A percentile compares a stretch with the other conserved stretches of the same genome.
Evolutionary conservation across 768 basidiomycete genomes (phyloP).

Genomic region (Hericium coralloides): DNA sequence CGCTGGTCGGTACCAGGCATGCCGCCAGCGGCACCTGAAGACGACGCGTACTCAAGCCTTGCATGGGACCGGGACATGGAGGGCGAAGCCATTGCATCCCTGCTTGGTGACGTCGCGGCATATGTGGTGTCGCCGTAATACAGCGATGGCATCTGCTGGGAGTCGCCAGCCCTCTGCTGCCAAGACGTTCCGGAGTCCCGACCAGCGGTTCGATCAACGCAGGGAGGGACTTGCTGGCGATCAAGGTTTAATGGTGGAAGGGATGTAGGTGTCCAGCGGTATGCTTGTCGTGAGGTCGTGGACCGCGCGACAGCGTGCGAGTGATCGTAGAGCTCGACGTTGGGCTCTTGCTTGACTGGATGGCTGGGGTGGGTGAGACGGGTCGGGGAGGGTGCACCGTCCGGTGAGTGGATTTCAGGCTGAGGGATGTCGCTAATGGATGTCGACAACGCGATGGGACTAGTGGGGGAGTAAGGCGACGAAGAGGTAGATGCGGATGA

Average conservation of each 20-base stretch:
- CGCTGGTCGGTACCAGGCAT: too few species aligned
- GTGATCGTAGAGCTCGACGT: not conserved
- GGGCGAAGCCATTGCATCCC: too few species aligned
- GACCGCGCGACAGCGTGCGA: not conserved
- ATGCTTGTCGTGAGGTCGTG: not conserved
- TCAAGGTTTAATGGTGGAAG: not conserved
- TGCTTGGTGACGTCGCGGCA: not conserved
- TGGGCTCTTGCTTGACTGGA: not conserved
- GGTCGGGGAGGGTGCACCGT: not conserved
- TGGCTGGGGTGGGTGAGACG: not conserved
- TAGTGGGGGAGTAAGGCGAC: conserved; percentile 4
- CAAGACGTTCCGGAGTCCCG: not conserved
- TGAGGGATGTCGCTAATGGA: not conserved
- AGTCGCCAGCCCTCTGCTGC: not conserved
- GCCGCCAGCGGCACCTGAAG: too few species aligned
- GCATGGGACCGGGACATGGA: too few species aligned
- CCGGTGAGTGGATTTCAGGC: not conserved
- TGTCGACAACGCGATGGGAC: conserved; percentile 3
- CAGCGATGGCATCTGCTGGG: not conserved
- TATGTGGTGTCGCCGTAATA: not conserved
- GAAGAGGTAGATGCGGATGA: conserved; percentile 3
- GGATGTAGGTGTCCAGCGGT: not conserved
- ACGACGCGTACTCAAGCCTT: too few species aligned
- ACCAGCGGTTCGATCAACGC: not conserved
- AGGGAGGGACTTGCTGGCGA: not conserved